These are phyloP conservation scores for Cystobasidium sp. DNA, from an alignment of 1,284 basidiomycete genomes.

Conservation along the genomic window DNA sequence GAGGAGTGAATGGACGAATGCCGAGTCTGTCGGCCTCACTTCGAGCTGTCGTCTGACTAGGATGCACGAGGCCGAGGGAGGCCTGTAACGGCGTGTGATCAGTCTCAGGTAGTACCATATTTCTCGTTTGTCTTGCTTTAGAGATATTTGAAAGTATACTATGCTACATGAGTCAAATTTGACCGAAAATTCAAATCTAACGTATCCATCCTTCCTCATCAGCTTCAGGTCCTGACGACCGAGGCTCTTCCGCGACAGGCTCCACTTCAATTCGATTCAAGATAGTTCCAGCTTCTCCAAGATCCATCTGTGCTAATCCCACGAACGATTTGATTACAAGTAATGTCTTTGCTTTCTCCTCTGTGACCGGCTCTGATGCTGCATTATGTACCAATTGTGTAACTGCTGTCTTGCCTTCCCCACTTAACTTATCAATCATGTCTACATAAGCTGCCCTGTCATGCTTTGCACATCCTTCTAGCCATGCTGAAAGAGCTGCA, in stretches of 20 bases:
- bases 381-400: neutral
- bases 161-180: neutral
- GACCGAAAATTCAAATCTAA: neutral
- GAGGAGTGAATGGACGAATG: neutral
- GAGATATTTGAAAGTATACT: neutral
- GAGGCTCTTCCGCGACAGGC: neutral
- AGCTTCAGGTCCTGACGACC: slow-evolving; percentile 6
- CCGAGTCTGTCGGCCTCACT: neutral
- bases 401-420: slow-evolving; percentile 1
- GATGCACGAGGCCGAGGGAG: neutral
- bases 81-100: too few species aligned
- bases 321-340: slow-evolving; percentile 15
- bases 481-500: slow-evolving; percentile 22
- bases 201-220: slow-evolving; percentile 10
- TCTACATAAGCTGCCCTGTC: slow-evolving; percentile 11
- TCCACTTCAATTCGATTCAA: slow-evolving; percentile 9
- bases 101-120: too few species aligned
- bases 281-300: neutral
- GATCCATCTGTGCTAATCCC: neutral
- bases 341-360: slow-evolving; percentile 22
- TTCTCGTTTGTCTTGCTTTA: too few species aligned
- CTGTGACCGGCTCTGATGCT: slow-evolving; percentile 24
- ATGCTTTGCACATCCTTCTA: slow-evolving; percentile 27
- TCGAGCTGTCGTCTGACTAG: neutral
- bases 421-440: neutral